Percentiles rank a stretch among this genome's conserved stretches.
Evolutionary conservation across 2,329 filamentous ascomycete genomes (phyloP).

Genomic region (Tolypocladium cylindrosporum): DNA sequence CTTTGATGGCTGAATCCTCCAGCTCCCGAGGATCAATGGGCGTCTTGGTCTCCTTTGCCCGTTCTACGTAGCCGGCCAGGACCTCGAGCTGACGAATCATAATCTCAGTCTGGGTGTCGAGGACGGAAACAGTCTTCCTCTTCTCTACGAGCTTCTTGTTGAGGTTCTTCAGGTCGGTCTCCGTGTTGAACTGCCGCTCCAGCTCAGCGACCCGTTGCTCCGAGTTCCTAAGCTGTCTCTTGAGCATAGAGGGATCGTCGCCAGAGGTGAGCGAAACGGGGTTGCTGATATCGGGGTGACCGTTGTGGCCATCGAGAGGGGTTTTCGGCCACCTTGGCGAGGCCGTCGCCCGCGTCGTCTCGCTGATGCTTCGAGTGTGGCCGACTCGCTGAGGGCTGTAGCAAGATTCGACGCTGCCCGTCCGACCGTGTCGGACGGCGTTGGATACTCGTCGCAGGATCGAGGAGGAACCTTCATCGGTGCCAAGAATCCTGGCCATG

Average conservation of each 20-base stretch:
- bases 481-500: slow-evolving; percentile 77
- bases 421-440: slow-evolving; percentile 85
- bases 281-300: slow-evolving; percentile 55
- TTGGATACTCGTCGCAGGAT: slow-evolving; percentile 86
- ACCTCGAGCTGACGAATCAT: slow-evolving; percentile 88
- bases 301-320: slow-evolving; percentile 47
- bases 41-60: slow-evolving; percentile 72
- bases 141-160: slow-evolving; percentile 88
- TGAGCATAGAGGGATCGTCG: slow-evolving; percentile 55
- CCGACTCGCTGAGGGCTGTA: slow-evolving; percentile 30
- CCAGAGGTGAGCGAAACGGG: slow-evolving; percentile 54
- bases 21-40: slow-evolving; percentile 72
- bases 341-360: slow-evolving; percentile 52
- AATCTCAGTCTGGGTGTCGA: slow-evolving; percentile 92
- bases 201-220: slow-evolving; percentile 82
- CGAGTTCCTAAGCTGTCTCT: slow-evolving; percentile 68
- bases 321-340: slow-evolving; percentile 65
- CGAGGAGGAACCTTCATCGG: slow-evolving; percentile 66
- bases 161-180: slow-evolving; percentile 60
- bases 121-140: slow-evolving; percentile 85
- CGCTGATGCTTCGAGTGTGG: slow-evolving; percentile 54
- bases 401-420: slow-evolving; percentile 62
- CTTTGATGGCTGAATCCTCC: slow-evolving; percentile 84
- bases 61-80: slow-evolving; percentile 78
- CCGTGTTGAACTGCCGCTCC: slow-evolving; percentile 62